Conservation (phyloP, 2,329 filamentous ascomycete genomes). For the Colletotrichum orbiculare region DNA sequence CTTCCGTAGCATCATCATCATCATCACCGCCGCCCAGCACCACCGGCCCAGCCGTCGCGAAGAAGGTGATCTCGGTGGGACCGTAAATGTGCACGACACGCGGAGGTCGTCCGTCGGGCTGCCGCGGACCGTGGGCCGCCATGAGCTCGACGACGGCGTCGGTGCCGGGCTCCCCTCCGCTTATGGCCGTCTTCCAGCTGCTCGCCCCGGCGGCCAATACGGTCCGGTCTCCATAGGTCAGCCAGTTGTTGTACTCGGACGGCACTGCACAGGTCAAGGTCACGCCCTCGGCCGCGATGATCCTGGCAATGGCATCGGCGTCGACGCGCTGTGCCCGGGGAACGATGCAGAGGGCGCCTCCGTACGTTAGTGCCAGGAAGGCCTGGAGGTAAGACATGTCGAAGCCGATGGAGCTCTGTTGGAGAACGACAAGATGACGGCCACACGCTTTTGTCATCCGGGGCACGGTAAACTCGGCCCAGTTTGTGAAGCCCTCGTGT, state of each 20-base stretch:
- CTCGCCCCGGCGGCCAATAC: slow-evolving; percentile 16
- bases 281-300: slow-evolving; percentile 50
- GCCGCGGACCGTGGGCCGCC: too few relatives aligned
- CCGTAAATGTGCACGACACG: slow-evolving; percentile 44
- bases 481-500: slow-evolving; percentile 45
- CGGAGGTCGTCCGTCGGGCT: background rate
- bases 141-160: slow-evolving; percentile 21
- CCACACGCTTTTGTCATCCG: background rate
- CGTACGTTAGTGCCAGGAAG: slow-evolving; percentile 48
- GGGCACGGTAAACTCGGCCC: slow-evolving; percentile 26
- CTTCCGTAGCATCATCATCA: slow-evolving; percentile 31
- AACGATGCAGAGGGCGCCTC: slow-evolving; percentile 50
- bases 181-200: slow-evolving; percentile 38
- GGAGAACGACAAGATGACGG: slow-evolving; percentile 42
- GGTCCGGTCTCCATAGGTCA: slow-evolving; percentile 37
- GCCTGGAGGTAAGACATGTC: slow-evolving; percentile 54
- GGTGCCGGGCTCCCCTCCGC: slow-evolving; percentile 37
- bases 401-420: slow-evolving; percentile 54
- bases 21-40: slow-evolving; percentile 8
- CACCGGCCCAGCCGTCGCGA: background rate
- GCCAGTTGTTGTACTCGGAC: slow-evolving; percentile 51
- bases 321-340: slow-evolving; percentile 46
- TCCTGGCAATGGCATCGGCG: slow-evolving; percentile 45
- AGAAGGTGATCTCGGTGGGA: slow-evolving; percentile 43
- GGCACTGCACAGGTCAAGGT: slow-evolving; percentile 53